Percentiles rank a stretch among this genome's conserved stretches.
Evolutionary conservation across 306 rosid species (phyloP).

Genomic region (Prunus dulcis): DNA sequence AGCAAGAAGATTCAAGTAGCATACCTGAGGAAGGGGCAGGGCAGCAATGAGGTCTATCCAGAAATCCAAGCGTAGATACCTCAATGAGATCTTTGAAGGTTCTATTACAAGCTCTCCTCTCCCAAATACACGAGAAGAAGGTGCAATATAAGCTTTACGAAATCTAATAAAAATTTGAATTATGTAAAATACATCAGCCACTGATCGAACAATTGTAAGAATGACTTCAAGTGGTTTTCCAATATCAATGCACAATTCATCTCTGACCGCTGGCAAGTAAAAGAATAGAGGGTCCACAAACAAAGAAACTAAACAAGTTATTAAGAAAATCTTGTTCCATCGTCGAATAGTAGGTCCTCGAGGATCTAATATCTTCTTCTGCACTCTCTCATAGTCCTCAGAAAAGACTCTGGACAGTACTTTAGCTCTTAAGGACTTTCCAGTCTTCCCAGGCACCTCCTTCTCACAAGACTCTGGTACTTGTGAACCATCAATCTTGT

Average conservation of each 20-base stretch:
- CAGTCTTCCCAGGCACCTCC: conserved; percentile 19
- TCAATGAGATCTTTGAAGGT: conserved; percentile 39
- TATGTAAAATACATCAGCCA: conserved; percentile 43
- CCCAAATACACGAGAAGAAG: conserved; percentile 58
- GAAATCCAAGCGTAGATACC: conserved; percentile 35
- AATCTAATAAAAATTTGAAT: conserved; percentile 43
- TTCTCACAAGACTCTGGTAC: conserved; percentile 17
- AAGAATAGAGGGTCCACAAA: conserved; percentile 57
- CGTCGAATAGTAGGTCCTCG: conserved; percentile 32
- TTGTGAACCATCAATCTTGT: conserved; percentile 32
- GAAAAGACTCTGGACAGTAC: conserved; percentile 53
- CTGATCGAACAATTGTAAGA: conserved; percentile 44
- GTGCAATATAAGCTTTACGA: conserved; percentile 53
- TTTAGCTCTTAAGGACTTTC: conserved; percentile 33
- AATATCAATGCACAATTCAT: conserved; percentile 36
- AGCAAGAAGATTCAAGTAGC: neutral
- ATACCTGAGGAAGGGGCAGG: conserved; percentile 57
- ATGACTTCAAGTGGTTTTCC: conserved; percentile 33
- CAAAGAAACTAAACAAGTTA: conserved; percentile 43
- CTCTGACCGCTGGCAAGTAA: conserved; percentile 40
- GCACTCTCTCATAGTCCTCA: conserved; percentile 47
- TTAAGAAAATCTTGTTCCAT: conserved; percentile 50
- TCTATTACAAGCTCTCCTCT: conserved; percentile 63
- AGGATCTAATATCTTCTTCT: conserved; percentile 46
- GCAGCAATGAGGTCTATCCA: conserved; percentile 52